Base-by-base conservation (phyloP, 495 filamentous ascomycete genomes). In the Jackrogersella minutella region DNA sequence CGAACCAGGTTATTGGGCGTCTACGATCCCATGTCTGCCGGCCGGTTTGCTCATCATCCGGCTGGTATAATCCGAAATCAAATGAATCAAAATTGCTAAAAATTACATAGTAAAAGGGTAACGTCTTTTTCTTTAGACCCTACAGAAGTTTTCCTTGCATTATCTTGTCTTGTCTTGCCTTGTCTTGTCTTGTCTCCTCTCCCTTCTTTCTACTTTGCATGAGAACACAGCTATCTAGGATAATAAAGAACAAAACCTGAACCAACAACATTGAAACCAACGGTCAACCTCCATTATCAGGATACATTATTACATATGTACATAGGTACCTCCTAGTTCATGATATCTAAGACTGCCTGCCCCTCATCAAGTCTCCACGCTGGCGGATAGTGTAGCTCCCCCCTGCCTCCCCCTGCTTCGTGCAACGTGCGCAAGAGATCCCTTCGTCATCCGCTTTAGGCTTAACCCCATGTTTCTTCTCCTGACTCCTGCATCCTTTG, bases 371-470 rank as follows among this genome's bases (percentile, higher is more conserved):
- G 17, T 59, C 54, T 58, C 62, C 64, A 52, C 44, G 51, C 37
- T 21, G 39, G 50, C 64, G 57, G 64, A 54, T 66, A n/a, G n/a
- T n/a, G n/a, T n/a, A 66, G 57, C 51, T 52, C 57, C 60, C 57
- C 36, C 33, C 21, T 40, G 21, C 11, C 26, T 11, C 6, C 22
- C 41, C 41, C 22, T 46, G 26, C 47, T 16, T 46, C 46, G 37
- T 56, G 61, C 61, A 49, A 56, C 51, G 41, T 63, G 43, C 60
- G 39, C 16, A 37, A 19, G 77, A 72, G 21, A 68, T 77, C 37
- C n/a, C n/a, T 73, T 73, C 19, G 73, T 74, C 21, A 53, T 36
- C 39, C 46, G 44, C 31, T 63, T 63, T 54, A 14, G 53, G 58
- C 44, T 30, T 68, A 54, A 47, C 31, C 59, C 49, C 57, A 26